Evolutionary conservation across 306 rosid species (phyloP).

Genomic region (Sophora flavescens): DNA sequence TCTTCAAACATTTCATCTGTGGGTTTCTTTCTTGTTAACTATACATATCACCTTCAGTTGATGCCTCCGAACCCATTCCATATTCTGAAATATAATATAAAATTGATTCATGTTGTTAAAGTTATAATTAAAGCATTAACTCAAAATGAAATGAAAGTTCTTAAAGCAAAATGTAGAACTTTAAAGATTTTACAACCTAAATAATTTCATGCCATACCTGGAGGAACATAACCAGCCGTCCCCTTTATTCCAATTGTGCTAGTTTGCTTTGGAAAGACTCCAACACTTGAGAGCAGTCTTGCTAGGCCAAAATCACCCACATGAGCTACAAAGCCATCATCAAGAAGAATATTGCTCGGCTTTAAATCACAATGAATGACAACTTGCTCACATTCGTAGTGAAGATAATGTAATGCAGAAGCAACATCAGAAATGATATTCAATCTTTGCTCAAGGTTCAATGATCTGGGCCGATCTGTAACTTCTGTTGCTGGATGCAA

Average conservation of each 20-base stretch:
- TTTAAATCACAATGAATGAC: conserved; percentile 46
- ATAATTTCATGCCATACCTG: conserved; percentile 5
- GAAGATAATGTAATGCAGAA: conserved; percentile 43
- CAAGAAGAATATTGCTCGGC: conserved; percentile 46
- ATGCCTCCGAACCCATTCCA: conserved; percentile 31
- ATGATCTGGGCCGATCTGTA: neutral
- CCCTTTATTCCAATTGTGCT: conserved; percentile 46
- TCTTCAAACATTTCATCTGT: conserved; percentile 31
- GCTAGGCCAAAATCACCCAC: conserved; percentile 52
- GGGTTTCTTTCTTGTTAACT: conserved; percentile 34
- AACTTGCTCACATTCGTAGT: conserved; percentile 27
- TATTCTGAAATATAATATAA: neutral
- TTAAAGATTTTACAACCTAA: too few relatives aligned
- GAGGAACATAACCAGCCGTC: conserved; percentile 44
- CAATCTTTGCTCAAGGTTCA: conserved; percentile 38
- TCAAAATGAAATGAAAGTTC: too few relatives aligned
- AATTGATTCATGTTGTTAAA: too few relatives aligned
- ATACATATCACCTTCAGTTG: conserved; percentile 26
- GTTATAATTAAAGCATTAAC: too few relatives aligned
- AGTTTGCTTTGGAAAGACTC: neutral
- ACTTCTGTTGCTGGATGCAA: neutral
- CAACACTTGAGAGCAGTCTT: conserved; percentile 28
- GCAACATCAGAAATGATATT: conserved; percentile 41
- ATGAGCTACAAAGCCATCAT: conserved; percentile 36
- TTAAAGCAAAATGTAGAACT: too few relatives aligned